Conservation (phyloP, 164 flowering plant genomes). For the Aristolochia fimbriata region DNA sequence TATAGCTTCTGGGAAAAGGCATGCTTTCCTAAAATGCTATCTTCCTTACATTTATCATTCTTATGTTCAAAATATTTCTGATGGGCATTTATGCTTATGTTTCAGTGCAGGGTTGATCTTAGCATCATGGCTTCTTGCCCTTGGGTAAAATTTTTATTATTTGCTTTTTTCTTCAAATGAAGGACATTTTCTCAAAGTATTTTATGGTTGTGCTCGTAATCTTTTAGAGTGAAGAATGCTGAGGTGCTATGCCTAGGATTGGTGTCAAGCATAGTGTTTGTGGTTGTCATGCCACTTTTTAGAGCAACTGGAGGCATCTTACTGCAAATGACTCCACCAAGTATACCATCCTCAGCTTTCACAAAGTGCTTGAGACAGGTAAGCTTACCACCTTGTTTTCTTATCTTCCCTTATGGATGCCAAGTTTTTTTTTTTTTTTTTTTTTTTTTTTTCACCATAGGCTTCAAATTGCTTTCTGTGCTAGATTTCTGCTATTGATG, state of each 20-base stretch:
- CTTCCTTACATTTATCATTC: neutral
- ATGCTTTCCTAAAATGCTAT: too few species aligned
- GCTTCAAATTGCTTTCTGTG: too few species aligned
- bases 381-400: neutral
- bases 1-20: neutral
- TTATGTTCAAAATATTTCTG: too few species aligned
- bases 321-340: conserved; percentile 86
- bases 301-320: conserved; percentile 66
- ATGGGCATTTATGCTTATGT: conserved; percentile 12
- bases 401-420: neutral
- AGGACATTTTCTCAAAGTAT: neutral
- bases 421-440: too few species aligned
- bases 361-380: conserved; percentile 91
- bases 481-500: conserved; percentile 65
- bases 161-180: neutral
- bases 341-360: conserved; percentile 70
- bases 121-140: conserved; percentile 84
- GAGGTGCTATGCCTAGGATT: conserved; percentile 93
- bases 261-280: conserved; percentile 72
- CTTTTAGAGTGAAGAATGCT: conserved; percentile 76
- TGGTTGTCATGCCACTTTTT: conserved; percentile 87
- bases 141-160: conserved; percentile 48
- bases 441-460: too few species aligned
- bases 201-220: neutral
- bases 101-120: conserved; percentile 96